phyloP scores from a whole-genome alignment of 2,329 filamentous ascomycete species.

The Aspergillus proliferans region DNA sequence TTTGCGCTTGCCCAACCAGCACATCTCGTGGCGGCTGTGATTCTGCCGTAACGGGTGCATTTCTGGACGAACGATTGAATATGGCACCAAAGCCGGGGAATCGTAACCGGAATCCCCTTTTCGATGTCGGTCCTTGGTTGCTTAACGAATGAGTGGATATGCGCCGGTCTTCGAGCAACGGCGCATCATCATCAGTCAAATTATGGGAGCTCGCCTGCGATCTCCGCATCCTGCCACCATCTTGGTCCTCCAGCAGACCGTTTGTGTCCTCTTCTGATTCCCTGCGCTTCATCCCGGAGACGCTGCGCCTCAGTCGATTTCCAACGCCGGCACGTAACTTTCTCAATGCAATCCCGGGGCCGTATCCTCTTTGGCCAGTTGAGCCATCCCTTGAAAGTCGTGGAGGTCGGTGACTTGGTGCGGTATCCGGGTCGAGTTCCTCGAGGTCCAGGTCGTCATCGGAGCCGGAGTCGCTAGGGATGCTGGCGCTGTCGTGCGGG shows the following conservation, averaged over 20 bases:
- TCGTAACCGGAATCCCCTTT: conserved; percentile 51
- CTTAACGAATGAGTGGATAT: conserved; percentile 27
- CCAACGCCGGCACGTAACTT: conserved; percentile 48
- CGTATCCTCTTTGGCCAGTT: conserved; percentile 22
- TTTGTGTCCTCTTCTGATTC: conserved; percentile 57
- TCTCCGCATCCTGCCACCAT: conserved; percentile 49
- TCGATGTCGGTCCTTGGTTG: conserved; percentile 37
- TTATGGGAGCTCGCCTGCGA: conserved; percentile 53
- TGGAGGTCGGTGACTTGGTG: conserved; percentile 14
- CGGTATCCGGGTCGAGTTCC: conserved; percentile 38
- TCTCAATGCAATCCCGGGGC: conserved; percentile 38
- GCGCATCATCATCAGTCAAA: conserved; percentile 63
- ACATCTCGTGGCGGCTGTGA: conserved; percentile 61
- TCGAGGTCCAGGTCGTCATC: conserved; percentile 42
- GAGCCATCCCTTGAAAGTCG: conserved; percentile 24
- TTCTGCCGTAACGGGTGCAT: conserved; percentile 36
- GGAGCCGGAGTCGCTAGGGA: conserved; percentile 30
- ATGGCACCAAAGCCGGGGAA: conserved; percentile 49
- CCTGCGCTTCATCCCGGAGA: conserved; percentile 35
- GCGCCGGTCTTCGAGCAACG: conserved; percentile 54
- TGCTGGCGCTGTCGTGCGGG: conserved; percentile 25
- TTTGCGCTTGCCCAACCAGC: conserved; percentile 66
- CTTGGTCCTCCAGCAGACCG: conserved; percentile 59
- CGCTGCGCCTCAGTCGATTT: conserved; percentile 34
- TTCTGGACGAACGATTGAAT: conserved; percentile 19